Evolutionary conservation across 2,329 filamentous ascomycete species (phyloP), one percentile per base, ranked within the genome.

Genomic region (Cercospora brassicicola): DNA sequence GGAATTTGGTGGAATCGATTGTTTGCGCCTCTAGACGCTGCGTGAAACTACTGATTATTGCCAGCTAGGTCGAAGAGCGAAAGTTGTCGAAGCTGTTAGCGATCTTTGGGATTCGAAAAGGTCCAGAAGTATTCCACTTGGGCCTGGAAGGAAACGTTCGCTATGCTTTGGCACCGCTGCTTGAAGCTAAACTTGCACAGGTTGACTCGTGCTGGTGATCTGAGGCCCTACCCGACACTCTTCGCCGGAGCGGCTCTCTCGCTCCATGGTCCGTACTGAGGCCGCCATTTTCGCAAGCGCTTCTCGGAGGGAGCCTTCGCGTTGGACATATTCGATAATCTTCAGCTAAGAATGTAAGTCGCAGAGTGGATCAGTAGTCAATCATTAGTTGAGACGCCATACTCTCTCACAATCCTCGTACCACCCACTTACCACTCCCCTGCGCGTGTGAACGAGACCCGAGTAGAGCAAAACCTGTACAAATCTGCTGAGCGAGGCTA

Each of bases 401-500:
- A 11, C 15, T 36, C 55, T 15, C 15, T 31, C 15, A 36, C 15
- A 15, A 18, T 36, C 31, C n/a, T 36, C n/a, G 6, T 11, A 36
- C 30, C 28, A 15, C 31, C 18, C 28, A 36, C 55, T 36, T 36
- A 59, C 55, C 55, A 33, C 55, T 36, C 30, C 9, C 31, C 55
- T 59, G 28, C 28, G 9, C 30, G 2, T 11, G 31, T 33, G 31
- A 7, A 36, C 11, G 28, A 59, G 30, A 23, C 6, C 62, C 26
- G 39, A 67, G 36, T 45, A 64, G 62, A 64, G 62, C 55, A 59
- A 64, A 64, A 69, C 59, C 66, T 73, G 72, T 73, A 73, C 72
- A 73, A 67, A 71, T 69, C 62, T 73, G 70, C 69, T 72, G 70
- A 71, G 70, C 30, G 67, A 70, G 69, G 69, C 70, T 72, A 72